Percentiles rank a stretch among this genome's conserved stretches.
phyloP scores from a whole-genome alignment of 768 basidiomycete species.

The Podaxis sp. region DNA sequence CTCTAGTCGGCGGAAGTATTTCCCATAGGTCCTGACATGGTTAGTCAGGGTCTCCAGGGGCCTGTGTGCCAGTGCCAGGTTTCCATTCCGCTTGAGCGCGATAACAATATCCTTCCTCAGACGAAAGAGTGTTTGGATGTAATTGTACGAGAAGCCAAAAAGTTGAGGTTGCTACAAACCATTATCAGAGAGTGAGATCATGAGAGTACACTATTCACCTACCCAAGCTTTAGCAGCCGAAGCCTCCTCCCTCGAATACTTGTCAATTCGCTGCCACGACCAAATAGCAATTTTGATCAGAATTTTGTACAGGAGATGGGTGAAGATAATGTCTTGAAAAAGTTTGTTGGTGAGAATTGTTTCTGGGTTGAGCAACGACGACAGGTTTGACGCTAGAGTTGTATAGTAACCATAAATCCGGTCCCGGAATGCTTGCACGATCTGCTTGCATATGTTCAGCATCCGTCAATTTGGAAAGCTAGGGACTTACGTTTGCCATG shows the following conservation, averaged over 20 bases:
- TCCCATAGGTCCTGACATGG: slow-evolving; percentile 70
- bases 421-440: slow-evolving; percentile 48
- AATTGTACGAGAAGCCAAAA: slow-evolving; percentile 54
- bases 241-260: slow-evolving; percentile 36
- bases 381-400: slow-evolving; percentile 40
- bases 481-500: slow-evolving; percentile 51
- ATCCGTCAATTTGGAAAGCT: background rate
- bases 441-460: slow-evolving; percentile 27
- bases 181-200: slow-evolving; percentile 3
- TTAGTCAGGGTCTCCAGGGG: slow-evolving; percentile 58
- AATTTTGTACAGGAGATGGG: slow-evolving; percentile 73
- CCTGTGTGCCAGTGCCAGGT: slow-evolving; percentile 32
- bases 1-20: slow-evolving; percentile 75
- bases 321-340: slow-evolving; percentile 41
- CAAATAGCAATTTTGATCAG: slow-evolving; percentile 66
- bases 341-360: slow-evolving; percentile 37
- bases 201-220: slow-evolving; percentile 16
- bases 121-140: slow-evolving; percentile 51
- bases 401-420: slow-evolving; percentile 62
- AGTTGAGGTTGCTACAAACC: slow-evolving; percentile 50
- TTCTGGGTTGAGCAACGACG: slow-evolving; percentile 30
- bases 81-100: slow-evolving; percentile 31
- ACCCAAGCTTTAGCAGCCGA: slow-evolving; percentile 52
- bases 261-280: slow-evolving; percentile 58
- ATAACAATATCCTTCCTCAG: slow-evolving; percentile 52